Evolutionary conservation across 768 basidiomycete species (phyloP), one percentile per base, ranked within the genome.

Genomic region (Agaricus sinodeliciosus): DNA sequence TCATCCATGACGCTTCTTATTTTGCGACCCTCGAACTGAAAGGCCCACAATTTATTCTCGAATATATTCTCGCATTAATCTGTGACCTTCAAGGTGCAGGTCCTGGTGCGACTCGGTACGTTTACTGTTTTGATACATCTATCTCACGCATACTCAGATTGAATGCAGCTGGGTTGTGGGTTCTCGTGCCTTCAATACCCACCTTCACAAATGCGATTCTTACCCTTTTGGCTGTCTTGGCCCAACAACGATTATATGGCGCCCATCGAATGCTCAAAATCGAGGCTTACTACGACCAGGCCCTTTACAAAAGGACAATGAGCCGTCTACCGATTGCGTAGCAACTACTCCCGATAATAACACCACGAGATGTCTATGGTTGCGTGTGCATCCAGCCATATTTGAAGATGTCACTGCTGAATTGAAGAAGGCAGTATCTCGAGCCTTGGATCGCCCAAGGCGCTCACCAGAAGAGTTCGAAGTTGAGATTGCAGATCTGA

Each of bases 1-100:
- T 96, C 49, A 67, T 95, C 1, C 91, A 94, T 51, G 95, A 99
- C 61, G 87, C 89, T 0, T 94, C 91, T 2, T 97, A 97, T 67
- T 80, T 76, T 58, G 81, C 83, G 0, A 72, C 84, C 2, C 75
- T 94, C 26, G 88, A 94, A 64, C 63, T 97, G 5, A 77, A 75
- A 47, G 92, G 89, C 2, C 72, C 77, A 2, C 76, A 85, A 61
- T 59, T 63, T 1, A 67, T 82, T 3, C 64, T 96, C 6, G 73
- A 75, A 39, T 49, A 62, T 3, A 63, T 81, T 11, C 66, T 90
- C 40, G 74, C 79, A 47, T 57, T 64, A 49, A 80, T 80, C 62
- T 84, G 81, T 60, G 87, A 90, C 59, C 81, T 80, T 3, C 81
- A 85, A 65, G 79, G 73, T 28, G 69, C 74, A 1, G 72, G 77